Base-by-base conservation (phyloP, 2,329 filamentous ascomycete species). In the Rhynchosporium graminicola region DNA sequence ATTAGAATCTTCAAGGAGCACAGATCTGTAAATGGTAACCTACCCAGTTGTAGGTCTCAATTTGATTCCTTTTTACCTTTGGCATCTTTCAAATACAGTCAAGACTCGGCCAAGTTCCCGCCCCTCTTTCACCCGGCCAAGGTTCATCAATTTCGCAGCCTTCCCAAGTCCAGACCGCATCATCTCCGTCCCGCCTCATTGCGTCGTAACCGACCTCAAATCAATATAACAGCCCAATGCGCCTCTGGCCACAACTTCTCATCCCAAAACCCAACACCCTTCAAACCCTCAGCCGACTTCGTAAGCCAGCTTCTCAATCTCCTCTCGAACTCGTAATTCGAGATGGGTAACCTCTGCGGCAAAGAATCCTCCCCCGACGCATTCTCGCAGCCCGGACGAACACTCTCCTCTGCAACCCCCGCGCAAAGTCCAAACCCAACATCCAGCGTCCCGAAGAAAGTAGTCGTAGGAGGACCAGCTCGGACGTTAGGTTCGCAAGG, bases 311-410 rank as follows among this genome's bases (percentile, higher is more conserved):
- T 9, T n/a, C 7, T 10, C n/a, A 12, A 31, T 31, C 12, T 43
- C 42, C 26, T 29, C 36, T 42, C 50, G 3, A 29, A 40, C 50
- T 13, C 26, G 15, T 9, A 3, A 54, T 42, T 42, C 36, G 76
- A 63, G 67, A 97, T 97, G 93, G 93, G 93, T 63, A 94, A 92
- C 75, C 83, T 92, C 77, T 97, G 91, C 80, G 90, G 91, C 74
- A 92, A 91, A 76, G 82, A 91, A 74, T 82, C 81, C 63, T 79
- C 85, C 38, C 78, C 84, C 66, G 86, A 90, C 70, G 80, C 85
- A 75, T 95, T 92, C 79, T 78, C 85, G 58, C 84, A 85, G 59
- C 87, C 89, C 55, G 92, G 91, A 63, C 89, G 91, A 59, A 83
- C 86, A 43, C 81, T 96, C 60, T 88, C 86, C 68, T 80, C 86